Evolutionary conservation across 345 rosid species (phyloP).

Genomic region (Garcia nutans): DNA sequence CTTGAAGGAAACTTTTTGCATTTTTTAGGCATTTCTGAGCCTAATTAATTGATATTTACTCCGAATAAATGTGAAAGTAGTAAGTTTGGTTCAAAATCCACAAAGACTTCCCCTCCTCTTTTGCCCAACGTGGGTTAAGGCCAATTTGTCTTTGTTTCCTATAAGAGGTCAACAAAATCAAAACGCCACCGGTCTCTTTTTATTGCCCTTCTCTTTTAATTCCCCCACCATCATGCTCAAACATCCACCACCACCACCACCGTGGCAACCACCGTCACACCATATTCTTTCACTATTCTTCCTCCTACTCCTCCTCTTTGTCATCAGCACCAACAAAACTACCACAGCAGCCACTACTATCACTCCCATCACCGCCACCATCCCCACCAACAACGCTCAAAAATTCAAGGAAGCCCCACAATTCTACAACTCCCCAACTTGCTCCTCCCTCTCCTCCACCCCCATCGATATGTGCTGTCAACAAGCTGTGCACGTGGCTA

Average conservation of each 20-base stretch:
- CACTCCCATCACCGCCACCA: neutral
- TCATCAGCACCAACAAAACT: neutral
- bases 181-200: neutral
- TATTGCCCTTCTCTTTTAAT: neutral
- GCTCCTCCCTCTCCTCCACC: conserved; percentile 16
- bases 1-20: too few species aligned
- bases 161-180: neutral
- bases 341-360: neutral
- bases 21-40: too few species aligned
- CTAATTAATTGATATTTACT: too few species aligned
- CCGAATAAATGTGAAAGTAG: neutral
- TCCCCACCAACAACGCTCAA: neutral
- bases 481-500: conserved; percentile 40
- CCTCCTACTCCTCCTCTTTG: conserved; percentile 2
- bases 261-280: neutral
- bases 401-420: conserved; percentile 35
- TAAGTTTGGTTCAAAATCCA: neutral
- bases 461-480: conserved; percentile 10
- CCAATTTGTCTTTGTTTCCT: neutral
- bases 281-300: neutral
- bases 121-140: neutral
- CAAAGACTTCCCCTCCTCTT: neutral
- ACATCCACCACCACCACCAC: neutral
- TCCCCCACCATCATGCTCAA: conserved; percentile 6
- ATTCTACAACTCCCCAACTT: conserved; percentile 27